Conservation (phyloP, 2,329 filamentous ascomycete genomes). For the Aspergillus ibericus region DNA sequence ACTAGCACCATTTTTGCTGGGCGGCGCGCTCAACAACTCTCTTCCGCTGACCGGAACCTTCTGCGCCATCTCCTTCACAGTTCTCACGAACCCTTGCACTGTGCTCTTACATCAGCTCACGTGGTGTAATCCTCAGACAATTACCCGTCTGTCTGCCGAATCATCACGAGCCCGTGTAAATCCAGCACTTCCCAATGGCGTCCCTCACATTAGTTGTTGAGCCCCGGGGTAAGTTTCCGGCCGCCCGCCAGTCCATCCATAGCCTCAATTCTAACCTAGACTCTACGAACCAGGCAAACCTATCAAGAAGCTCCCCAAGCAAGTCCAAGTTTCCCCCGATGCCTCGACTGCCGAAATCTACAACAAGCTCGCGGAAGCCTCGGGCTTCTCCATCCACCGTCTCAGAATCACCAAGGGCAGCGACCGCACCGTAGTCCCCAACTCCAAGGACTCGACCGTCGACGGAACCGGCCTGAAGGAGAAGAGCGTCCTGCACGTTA, state of each 20-base stretch:
- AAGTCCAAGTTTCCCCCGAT: constrained; percentile 53
- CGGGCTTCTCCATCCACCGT: constrained; percentile 58
- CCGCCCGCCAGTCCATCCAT: neutral
- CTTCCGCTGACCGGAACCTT: neutral
- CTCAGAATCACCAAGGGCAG: constrained; percentile 65
- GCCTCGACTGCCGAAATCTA: constrained; percentile 59
- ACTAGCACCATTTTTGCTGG: neutral
- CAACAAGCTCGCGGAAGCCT: constrained; percentile 54
- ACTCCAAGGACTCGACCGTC: constrained; percentile 52
- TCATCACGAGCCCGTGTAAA: neutral
- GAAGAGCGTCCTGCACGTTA: constrained; percentile 71
- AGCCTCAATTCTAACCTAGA: constrained; percentile 8
- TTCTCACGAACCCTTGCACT: neutral
- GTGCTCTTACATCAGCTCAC: neutral
- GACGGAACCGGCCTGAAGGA: constrained; percentile 58
- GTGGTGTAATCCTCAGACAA: neutral
- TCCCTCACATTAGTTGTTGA: constrained; percentile 41
- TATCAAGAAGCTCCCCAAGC: constrained; percentile 60
- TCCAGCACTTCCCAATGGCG: constrained; percentile 29
- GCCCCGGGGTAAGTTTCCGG: constrained; percentile 40
- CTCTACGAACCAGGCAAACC: constrained; percentile 54
- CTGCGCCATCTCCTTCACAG: neutral
- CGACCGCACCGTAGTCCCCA: constrained; percentile 60
- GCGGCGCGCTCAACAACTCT: neutral
- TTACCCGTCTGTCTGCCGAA: neutral